Base-by-base conservation (phyloP, 73 alveolate species). In the Halteria grandinella region DNA sequence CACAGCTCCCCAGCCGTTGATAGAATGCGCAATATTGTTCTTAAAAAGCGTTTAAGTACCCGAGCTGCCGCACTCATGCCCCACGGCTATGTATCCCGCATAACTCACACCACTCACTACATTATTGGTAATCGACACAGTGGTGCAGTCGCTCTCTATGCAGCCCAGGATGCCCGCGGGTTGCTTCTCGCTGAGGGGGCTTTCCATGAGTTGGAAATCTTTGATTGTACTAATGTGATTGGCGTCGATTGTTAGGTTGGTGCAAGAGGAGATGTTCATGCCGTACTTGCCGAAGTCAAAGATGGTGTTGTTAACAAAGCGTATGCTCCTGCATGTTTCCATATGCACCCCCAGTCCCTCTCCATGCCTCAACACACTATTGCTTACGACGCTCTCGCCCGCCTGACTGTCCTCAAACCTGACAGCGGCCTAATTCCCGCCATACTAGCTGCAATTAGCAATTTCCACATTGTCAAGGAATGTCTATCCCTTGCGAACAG, bases 341-440 rank as follows among this genome's bases (percentile, higher is more conserved):
- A 75, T 25, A 25, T 24, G 8, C 21, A 75, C 33, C 4, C 87
- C 87, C 29, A 14, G 14, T 7, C 87, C 87, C 2, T 14, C 15
- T 2, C 87, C 87, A 41, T 25, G 8, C 15, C 31, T 59, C 2
- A 75, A 27, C 1, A 58, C 84, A 15, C 60, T 15, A 28, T 66
- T 66, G 8, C 52, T 31, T n/a, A 50, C 40, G 10, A 1, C 12
- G 24, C 77, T 60, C 27, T 23, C 7, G 37, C 47, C 37, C 12
- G n/a, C 2, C 7, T 11, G 1, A 1, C 34, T 25, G 3, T 7
- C 11, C 33, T 71, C 78, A 44, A 75, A 59, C 59, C 87, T 75
- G 1, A 75, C 27, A 1, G 71, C 79, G 6, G 87, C 87, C 31
- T 75, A 59, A 31, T 43, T 54, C 1, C 79, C 59, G 45, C 59